Base-by-base conservation (phyloP, 805 yeast species). In the Lachancea cidri region DNA sequence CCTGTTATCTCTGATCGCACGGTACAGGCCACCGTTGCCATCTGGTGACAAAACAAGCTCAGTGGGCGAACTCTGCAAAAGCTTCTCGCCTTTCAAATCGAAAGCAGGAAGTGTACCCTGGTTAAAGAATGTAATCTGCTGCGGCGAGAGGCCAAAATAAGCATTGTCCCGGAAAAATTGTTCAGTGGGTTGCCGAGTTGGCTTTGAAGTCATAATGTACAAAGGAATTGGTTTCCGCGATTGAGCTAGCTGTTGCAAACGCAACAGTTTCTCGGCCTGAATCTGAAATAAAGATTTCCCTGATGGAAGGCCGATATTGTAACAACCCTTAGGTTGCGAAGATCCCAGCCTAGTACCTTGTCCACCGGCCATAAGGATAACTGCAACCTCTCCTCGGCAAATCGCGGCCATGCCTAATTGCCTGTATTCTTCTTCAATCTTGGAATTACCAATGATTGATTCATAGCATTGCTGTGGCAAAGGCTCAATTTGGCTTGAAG, bases 301-400 rank as follows among this genome's bases (percentile, higher is more conserved):
- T 2, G 95, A 85, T 1, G 96, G 96, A 37, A 93, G 73, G 0
- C 83, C 83, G 46, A 93, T 81, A 60, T 91, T 77, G 59, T 78
- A 93, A 64, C 97, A 91, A 1, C 99, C 99, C 64, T 93, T 93
- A 29, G 99, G 99, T 18, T 70, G 77, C 3, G 79, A 68, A 1
- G 96, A 87, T 1, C 98, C 98, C 41, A 93, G 71, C 47, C 99
- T 74, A 5, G 97, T 85, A 24, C 99, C 99, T 64, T 93, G 98
- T 37, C 99, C 99, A 42, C 99, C 99, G 9, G 99, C 97, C 85
- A 93, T 83, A 39, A 93, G 70, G 33, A 93, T 71, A 4, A 93
- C 91, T 25, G 87, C 98, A 17, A 91, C 98, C 55, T 83, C 77
- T 48, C 82, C 82, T 11, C 69, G 62, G 14, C 76, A 62, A 40